phyloP scores from a whole-genome alignment of 2,329 filamentous ascomycete species.

The Pseudogymnoascus sp. region DNA sequence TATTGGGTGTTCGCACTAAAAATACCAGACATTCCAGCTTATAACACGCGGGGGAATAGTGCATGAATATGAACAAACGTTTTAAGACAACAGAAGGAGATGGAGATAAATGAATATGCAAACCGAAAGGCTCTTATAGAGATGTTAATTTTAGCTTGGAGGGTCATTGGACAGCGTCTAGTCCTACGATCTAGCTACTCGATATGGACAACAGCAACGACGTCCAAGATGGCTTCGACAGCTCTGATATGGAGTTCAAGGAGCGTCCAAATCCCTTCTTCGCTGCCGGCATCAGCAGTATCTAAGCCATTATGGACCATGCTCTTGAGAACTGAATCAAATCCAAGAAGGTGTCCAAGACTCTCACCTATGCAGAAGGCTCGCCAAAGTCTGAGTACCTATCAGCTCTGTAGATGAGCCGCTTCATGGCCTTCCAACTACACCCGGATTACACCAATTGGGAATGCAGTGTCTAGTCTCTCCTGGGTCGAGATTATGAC shows the following conservation, averaged over 20 bases:
- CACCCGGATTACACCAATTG: too few relatives aligned
- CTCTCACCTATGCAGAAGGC: background rate
- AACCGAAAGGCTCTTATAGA: background rate
- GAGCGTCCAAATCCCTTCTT: background rate
- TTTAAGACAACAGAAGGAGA: background rate
- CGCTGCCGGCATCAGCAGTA: background rate
- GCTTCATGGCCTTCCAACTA: too few relatives aligned
- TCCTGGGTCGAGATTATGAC: too few relatives aligned
- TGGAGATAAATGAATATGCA: background rate
- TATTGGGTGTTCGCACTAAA: background rate
- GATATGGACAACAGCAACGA: background rate
- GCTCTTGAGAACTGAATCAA: background rate
- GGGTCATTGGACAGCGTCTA: background rate
- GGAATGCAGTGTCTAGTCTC: too few relatives aligned
- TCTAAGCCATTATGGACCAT: background rate
- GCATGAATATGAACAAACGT: background rate
- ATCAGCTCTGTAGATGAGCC: background rate
- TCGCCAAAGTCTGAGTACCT: background rate
- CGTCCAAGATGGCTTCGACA: slow-evolving; percentile 2
- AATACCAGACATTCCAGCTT: background rate
- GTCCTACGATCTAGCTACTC: background rate
- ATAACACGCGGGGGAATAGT: background rate
- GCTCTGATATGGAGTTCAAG: background rate
- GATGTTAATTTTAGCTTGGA: background rate
- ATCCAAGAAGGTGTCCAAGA: background rate